Percentiles rank a stretch among this genome's conserved stretches.
These are phyloP conservation scores for Cyclanthera cordifolia DNA, from an alignment of 306 rosid species.

Conservation along the genomic window DNA sequence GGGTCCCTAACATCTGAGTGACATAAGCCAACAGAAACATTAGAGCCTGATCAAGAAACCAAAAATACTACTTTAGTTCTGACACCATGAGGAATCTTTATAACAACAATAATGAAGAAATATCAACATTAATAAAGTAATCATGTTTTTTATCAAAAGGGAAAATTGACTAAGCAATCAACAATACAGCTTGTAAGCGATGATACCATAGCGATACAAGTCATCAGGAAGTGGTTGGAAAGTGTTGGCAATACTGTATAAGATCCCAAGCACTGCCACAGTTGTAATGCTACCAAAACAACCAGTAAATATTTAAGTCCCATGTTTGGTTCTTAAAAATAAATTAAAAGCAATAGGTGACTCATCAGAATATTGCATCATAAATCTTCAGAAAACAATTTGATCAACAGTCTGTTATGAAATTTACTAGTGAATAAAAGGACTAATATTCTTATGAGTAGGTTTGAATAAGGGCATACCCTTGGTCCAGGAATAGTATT, in stretches of 20 bases:
- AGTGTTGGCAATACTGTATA: slow-evolving; percentile 46
- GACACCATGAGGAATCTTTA: background rate
- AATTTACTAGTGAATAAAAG: background rate
- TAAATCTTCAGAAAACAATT: background rate
- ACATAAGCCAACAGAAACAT: background rate
- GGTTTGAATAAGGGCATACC: slow-evolving; percentile 29
- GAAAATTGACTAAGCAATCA: background rate
- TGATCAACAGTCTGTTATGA: background rate
- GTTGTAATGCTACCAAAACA: slow-evolving; percentile 64
- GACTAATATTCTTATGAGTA: background rate
- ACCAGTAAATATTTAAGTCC: background rate
- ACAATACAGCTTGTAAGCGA: background rate
- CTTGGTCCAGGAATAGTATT: slow-evolving; percentile 67
- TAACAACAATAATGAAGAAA: background rate
- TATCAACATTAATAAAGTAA: background rate
- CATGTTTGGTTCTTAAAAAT: background rate
- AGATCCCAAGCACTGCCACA: slow-evolving; percentile 60
- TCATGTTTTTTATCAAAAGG: background rate
- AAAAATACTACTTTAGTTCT: background rate
- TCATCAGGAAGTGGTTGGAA: slow-evolving; percentile 75
- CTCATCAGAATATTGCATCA: background rate
- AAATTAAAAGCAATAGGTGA: too few relatives aligned
- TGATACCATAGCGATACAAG: slow-evolving; percentile 65
- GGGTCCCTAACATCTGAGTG: slow-evolving; percentile 75
- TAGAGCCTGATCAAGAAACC: background rate